These are phyloP conservation scores for Fusarium tjaetaba DNA, from an alignment of 2,329 filamentous ascomycete genomes.

Conservation along the genomic window DNA sequence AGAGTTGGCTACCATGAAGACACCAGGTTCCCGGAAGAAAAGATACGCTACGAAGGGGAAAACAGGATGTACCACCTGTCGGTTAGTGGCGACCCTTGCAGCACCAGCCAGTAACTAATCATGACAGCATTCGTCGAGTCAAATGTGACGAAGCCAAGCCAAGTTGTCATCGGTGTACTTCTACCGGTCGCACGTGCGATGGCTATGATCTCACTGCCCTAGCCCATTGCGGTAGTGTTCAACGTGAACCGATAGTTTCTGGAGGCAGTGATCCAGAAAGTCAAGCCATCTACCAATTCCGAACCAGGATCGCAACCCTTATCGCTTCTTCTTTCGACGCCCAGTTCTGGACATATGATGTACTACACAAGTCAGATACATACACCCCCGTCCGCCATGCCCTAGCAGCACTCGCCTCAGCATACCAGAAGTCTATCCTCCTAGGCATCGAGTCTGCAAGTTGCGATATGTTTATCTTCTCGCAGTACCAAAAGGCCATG, in stretches of 20 bases:
- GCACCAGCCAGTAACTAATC: neutral
- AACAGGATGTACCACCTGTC: neutral
- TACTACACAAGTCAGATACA: neutral
- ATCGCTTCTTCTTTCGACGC: neutral
- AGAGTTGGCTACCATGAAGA: fast-evolving
- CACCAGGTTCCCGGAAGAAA: fast-evolving
- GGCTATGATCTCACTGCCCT: neutral
- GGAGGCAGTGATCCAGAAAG: neutral
- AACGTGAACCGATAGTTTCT: neutral
- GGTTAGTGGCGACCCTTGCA: neutral
- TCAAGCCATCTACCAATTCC: constrained; percentile 6
- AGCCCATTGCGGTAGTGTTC: fast-evolving
- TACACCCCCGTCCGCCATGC: neutral
- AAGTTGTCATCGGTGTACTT: neutral
- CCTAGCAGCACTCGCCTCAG: neutral
- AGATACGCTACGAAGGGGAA: neutral
- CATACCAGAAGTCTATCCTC: neutral
- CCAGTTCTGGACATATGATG: neutral
- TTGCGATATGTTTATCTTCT: neutral
- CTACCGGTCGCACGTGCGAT: neutral
- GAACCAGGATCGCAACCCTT: neutral
- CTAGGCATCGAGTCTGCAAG: neutral
- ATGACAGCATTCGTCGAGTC: neutral
- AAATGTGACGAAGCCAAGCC: neutral
- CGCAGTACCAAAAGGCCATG: neutral